A percentile compares a stretch with the other conserved stretches of the same genome.
Conservation (phyloP, 495 filamentous ascomycete genomes). For the Penicillium canariense region DNA sequence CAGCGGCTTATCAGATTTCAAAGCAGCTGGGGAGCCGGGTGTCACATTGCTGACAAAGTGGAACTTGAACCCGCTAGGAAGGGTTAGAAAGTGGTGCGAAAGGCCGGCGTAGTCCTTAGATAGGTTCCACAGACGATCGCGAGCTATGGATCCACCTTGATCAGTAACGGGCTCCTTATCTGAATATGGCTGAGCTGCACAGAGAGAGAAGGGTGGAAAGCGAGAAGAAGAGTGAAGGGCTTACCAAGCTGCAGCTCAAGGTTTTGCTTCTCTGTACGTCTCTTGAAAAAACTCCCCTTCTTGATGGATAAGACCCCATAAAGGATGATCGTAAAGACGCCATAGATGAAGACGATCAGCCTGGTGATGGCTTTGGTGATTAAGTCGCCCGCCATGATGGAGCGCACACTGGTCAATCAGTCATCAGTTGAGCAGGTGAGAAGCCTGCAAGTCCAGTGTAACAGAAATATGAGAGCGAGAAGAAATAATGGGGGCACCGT, state of each 20-base stretch:
- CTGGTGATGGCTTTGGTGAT: conserved; percentile 17
- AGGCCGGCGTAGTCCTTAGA: conserved; percentile 38
- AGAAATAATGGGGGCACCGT: neutral
- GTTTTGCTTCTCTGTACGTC: conserved; percentile 34
- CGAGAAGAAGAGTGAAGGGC: conserved; percentile 3
- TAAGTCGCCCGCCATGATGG: conserved; percentile 25
- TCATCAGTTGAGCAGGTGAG: neutral
- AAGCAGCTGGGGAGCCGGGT: conserved; percentile 15
- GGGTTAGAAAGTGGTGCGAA: conserved; percentile 45
- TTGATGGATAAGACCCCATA: conserved; percentile 26
- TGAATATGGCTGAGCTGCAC: neutral
- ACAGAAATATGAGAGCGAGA: neutral
- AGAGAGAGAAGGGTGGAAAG: neutral
- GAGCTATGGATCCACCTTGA: conserved; percentile 26
- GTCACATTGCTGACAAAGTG: conserved; percentile 50
- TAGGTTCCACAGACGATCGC: conserved; percentile 47
- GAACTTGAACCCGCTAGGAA: conserved; percentile 49
- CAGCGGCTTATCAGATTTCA: conserved; percentile 37
- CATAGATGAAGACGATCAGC: conserved; percentile 30
- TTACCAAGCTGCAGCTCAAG: conserved; percentile 42
- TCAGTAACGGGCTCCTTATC: neutral
- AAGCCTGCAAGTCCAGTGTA: neutral
- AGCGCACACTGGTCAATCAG: neutral
- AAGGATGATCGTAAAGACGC: conserved; percentile 32
- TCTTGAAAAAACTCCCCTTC: conserved; percentile 34